Evolutionary conservation across 2,329 filamentous ascomycete genomes (phyloP), one percentile per base, ranked within the genome.

Genomic region (Colletotrichum chlorophyti): DNA sequence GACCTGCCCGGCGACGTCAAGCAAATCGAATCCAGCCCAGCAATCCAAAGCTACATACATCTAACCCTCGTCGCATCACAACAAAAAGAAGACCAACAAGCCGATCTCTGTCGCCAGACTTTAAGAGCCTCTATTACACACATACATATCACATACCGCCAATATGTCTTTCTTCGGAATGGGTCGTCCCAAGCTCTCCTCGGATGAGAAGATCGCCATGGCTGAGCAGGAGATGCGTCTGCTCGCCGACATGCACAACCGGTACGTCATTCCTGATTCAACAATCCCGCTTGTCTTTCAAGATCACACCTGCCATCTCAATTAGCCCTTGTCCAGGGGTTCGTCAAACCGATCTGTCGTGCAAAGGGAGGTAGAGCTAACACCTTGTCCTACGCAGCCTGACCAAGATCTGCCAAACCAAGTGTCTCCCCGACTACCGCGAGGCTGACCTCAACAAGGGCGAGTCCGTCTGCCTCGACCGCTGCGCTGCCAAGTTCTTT

Each of bases 401-500:
- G 64, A 89, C 92, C 70, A 88, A 91, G 76, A 91, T 91, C 63
- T 99, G 95, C 86, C 87, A 91, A 66, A 87, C 90, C 74, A 99
- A 99, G 83, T 99, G 95, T 79, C 86, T 99, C 67, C 94, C 94
- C 63, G 88, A 94, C 69, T 99, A 98, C 86, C 92, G 93, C 74
- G 95, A 99, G 81, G 87, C 86, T 75, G 94, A 99, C 69, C 88
- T 99, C 70, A 97, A 97, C 86, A 99, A 99, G 82, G 96, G 93
- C 83, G 95, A 99, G 79, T 93, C 90, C 67, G 95, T 99, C 68
- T 99, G 96, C 81, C 88, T 99, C 68, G 95, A 99, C 80, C 91
- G 95, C 71, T 99, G 96, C 79, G 91, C 96, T 58, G 85, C 91
- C 72, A 99, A 99, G 82, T 99, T 98, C 83, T 97, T 99, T 79